These are phyloP conservation scores for Podospora pseudoanserina DNA, from an alignment of 495 filamentous ascomycete species.

Conservation along the genomic window DNA sequence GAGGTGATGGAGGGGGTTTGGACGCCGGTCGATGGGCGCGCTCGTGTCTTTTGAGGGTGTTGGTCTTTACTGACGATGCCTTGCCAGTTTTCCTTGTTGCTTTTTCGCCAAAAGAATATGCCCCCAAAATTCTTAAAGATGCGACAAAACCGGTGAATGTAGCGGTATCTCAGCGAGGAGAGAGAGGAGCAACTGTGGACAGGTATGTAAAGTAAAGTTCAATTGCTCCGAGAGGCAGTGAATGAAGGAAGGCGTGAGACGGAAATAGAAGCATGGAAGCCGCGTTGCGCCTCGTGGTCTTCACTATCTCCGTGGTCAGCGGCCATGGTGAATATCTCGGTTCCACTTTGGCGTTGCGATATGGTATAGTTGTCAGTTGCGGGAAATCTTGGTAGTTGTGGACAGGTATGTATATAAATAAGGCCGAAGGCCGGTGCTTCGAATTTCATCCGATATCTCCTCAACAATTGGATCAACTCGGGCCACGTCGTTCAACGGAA, in stretches of 20 bases:
- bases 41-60: background rate
- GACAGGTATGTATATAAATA: background rate
- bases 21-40: too few relatives aligned
- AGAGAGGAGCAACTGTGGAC: background rate
- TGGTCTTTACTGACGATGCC: background rate
- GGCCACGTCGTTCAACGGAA: background rate
- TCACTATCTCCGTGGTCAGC: background rate
- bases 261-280: background rate
- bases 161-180: too few relatives aligned
- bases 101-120: background rate
- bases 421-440: background rate
- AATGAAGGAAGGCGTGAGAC: background rate
- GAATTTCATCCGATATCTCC: background rate
- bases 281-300: background rate
- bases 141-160: background rate
- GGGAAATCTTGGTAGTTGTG: background rate
- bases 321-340: background rate
- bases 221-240: background rate
- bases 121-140: background rate
- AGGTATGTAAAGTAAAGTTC: background rate
- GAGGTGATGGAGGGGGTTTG: too few relatives aligned
- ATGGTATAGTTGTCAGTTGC: background rate
- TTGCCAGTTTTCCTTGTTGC: background rate
- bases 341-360: background rate
- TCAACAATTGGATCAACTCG: background rate